Percentiles rank a stretch among this genome's conserved stretches.
These are phyloP conservation scores for Achlya hypogyna DNA, from an alignment of 352 stramenopile species.

Conservation along the genomic window DNA sequence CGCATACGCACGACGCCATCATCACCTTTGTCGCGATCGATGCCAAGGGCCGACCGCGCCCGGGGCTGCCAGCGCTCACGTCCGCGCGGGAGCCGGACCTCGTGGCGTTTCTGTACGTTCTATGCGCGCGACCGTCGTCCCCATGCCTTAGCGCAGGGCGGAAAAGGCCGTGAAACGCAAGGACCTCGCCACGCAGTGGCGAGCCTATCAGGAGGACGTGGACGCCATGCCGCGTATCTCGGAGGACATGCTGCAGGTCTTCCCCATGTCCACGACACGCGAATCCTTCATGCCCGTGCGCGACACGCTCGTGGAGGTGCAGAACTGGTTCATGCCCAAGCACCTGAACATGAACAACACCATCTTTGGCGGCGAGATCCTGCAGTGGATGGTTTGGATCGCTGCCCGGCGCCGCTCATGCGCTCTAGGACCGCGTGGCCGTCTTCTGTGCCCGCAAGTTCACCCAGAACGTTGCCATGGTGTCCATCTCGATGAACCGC, in stretches of 20 bases:
- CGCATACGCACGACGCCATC: slow-evolving; percentile 29
- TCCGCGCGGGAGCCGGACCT: background rate
- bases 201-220: slow-evolving; percentile 27
- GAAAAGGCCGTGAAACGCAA: slow-evolving; percentile 24
- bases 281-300: slow-evolving; percentile 21
- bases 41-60: slow-evolving; percentile 22
- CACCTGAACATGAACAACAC: slow-evolving; percentile 24
- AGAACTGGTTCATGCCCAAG: slow-evolving; percentile 21
- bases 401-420: background rate
- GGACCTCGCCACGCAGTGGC: slow-evolving; percentile 25
- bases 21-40: slow-evolving; percentile 34
- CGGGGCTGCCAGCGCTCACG: slow-evolving; percentile 25
- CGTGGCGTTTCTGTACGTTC: slow-evolving; percentile 15
- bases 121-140: slow-evolving; percentile 5
- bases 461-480: slow-evolving; percentile 61
- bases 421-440: slow-evolving; percentile 27
- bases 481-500: slow-evolving; percentile 63
- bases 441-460: slow-evolving; percentile 66
- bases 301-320: slow-evolving; percentile 7
- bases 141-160: slow-evolving; percentile 13
- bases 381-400: slow-evolving; percentile 21
- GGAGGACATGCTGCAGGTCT: slow-evolving; percentile 20
- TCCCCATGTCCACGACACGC: background rate
- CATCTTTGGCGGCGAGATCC: slow-evolving; percentile 23
- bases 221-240: slow-evolving; percentile 22